A percentile compares a stretch with the other conserved stretches of the same genome.
phyloP scores from a whole-genome alignment of 306 rosid genomes.

The Delonix regia region DNA sequence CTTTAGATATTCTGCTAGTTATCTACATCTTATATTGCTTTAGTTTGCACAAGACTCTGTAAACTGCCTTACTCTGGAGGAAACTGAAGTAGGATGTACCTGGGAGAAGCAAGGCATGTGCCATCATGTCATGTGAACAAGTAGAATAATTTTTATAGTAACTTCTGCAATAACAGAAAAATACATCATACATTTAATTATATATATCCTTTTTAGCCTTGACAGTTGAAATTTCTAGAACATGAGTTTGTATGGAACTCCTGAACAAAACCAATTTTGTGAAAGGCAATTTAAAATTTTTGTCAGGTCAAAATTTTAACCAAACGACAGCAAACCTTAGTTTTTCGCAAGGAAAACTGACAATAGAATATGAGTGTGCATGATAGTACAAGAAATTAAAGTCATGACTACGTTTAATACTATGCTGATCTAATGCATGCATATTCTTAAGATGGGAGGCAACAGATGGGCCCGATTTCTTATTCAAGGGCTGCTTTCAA shows the following conservation, averaged over 20 bases:
- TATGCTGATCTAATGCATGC: constrained; percentile 5
- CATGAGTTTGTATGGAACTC: background rate
- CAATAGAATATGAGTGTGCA: background rate
- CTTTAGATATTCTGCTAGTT: background rate
- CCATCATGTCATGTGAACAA: constrained; percentile 4
- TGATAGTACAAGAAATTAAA: background rate
- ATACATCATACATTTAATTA: background rate
- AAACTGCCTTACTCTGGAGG: background rate
- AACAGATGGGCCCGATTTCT: constrained; percentile 45
- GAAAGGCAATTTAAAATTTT: background rate
- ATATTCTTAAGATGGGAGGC: constrained; percentile 57
- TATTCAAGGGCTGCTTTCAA: constrained; percentile 49
- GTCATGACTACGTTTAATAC: background rate
- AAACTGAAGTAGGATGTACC: constrained; percentile 1
- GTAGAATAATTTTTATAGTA: background rate
- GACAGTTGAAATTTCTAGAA: background rate
- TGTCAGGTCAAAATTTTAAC: background rate
- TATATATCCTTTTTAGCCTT: background rate
- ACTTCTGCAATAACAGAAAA: background rate
- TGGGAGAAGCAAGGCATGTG: constrained; percentile 16
- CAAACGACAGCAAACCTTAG: background rate
- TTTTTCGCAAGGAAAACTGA: background rate
- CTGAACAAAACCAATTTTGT: background rate
- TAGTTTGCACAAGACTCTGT: background rate
- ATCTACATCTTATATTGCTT: background rate